These are phyloP conservation scores for Bolboschoenus planiculmis DNA, from an alignment of 176 grass and related monocot genomes.

Conservation along the genomic window DNA sequence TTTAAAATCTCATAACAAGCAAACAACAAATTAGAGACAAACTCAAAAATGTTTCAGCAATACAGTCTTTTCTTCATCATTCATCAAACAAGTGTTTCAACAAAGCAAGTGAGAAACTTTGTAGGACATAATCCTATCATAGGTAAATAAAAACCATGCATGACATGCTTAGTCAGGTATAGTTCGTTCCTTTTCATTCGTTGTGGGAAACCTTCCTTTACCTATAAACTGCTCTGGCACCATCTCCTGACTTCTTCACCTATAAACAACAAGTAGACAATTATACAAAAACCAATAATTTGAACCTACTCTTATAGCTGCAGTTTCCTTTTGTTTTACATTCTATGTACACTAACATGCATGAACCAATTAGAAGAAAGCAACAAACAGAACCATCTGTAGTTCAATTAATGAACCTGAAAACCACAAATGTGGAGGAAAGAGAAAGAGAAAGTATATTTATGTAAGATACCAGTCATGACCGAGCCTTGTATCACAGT, in stretches of 20 bases:
- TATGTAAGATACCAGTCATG: neutral
- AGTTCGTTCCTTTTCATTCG: neutral
- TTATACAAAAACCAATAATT: neutral
- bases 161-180: neutral
- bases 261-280: slow-evolving; percentile 4
- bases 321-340: neutral
- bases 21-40: neutral
- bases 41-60: neutral
- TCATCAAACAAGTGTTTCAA: neutral
- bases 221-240: slow-evolving; percentile 18
- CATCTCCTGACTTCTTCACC: slow-evolving; percentile 27
- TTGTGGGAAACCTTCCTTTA: slow-evolving; percentile 4
- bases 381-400: neutral
- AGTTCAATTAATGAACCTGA: neutral
- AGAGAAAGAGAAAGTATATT: neutral
- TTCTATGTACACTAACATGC: neutral
- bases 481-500: neutral
- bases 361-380: neutral
- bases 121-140: neutral
- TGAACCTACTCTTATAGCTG: neutral
- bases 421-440: neutral
- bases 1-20: neutral
- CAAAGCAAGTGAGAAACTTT: neutral
- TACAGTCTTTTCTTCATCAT: neutral
- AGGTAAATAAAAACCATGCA: neutral